Evolutionary conservation across 116 monocot species (phyloP), one percentile per base, ranked within the genome.

Genomic region (Posidonia oceanica): DNA sequence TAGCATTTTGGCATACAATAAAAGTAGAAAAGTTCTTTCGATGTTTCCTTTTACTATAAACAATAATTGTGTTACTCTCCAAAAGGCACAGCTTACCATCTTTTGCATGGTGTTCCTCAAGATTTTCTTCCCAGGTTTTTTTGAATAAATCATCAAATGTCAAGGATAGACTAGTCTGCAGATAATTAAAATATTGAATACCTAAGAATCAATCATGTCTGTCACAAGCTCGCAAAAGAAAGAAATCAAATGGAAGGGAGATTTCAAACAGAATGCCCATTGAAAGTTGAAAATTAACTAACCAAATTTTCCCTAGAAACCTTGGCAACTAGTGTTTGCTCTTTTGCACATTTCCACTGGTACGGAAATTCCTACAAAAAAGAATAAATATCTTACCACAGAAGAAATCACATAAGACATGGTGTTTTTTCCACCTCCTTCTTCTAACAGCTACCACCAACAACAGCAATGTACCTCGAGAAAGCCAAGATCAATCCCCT

Each of bases 131-230:
- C 87, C 87, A 89, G 23, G 77, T 80, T 54, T 80, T 85, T 64
- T 73, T 83, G 72, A 97, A 97, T 61, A 97, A 78, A 77, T 92
- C 89, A 75, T 91, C 92, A 84, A 92, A 92, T 57, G 85, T 81
- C 74, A 97, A 75, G 12, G 85, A 84, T 63, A 86, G 77, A 29
- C 59, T 83, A 69, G 72, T 73, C 90, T 90, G 88, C 59, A 72
- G 52, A 44, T 66, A 42, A 65, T 39, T 29, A 1, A 29, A 29
- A 29, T 29, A 29, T 29, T 61, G 61, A 41, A 65, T 40, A 38
- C 41, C n/a, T 65, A 40, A 44, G 65, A 39, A 41, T 16, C 5
- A 5, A 40, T 60, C 3, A 44, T 48, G 48, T 10, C 8, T 48
- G 12, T 48, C 48, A 48, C 8, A 48, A 44, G 12, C 48, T 48